phyloP scores from a whole-genome alignment of 1,284 basidiomycete genomes.

The Pseudomicrostroma phylloplanum region DNA sequence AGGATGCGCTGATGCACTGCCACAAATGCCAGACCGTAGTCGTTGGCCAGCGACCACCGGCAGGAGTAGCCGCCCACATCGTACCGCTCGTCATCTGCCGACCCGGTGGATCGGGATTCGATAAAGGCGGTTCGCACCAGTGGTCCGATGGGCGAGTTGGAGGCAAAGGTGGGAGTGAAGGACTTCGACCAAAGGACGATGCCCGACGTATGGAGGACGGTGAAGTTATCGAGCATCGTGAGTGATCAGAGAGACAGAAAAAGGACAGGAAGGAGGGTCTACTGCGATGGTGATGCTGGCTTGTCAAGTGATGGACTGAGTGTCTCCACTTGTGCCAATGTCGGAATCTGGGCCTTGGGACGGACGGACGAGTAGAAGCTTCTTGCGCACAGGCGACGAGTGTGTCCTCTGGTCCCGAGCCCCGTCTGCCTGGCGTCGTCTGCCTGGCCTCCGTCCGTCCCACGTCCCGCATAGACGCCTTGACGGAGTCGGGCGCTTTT shows the following conservation, averaged over 20 bases:
- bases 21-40: constrained; percentile 44
- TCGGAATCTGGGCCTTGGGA: too few species aligned
- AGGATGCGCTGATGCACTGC: constrained; percentile 92
- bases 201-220: constrained; percentile 32
- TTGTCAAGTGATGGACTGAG: too few species aligned
- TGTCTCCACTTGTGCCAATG: too few species aligned
- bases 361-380: too few species aligned
- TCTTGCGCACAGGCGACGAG: too few species aligned
- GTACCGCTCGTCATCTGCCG: constrained; percentile 29
- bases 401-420: too few species aligned
- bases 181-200: constrained; percentile 43
- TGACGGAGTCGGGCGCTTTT: too few species aligned
- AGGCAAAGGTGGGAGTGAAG: constrained; percentile 22
- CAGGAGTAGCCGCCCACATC: constrained; percentile 45
- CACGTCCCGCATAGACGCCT: too few species aligned
- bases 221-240: constrained; percentile 13
- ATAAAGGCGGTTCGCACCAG: constrained; percentile 45
- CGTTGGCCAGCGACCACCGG: constrained; percentile 44
- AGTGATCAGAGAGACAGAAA: background rate
- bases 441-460: too few species aligned
- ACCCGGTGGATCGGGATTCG: constrained; percentile 26
- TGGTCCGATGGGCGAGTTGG: constrained; percentile 31
- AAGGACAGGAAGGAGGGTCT: background rate
- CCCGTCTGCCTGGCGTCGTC: too few species aligned
- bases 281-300: too few species aligned